Evolutionary conservation across 495 filamentous ascomycete genomes (phyloP), one percentile per base, ranked within the genome.

Genomic region (Penicillium bovifimosum): DNA sequence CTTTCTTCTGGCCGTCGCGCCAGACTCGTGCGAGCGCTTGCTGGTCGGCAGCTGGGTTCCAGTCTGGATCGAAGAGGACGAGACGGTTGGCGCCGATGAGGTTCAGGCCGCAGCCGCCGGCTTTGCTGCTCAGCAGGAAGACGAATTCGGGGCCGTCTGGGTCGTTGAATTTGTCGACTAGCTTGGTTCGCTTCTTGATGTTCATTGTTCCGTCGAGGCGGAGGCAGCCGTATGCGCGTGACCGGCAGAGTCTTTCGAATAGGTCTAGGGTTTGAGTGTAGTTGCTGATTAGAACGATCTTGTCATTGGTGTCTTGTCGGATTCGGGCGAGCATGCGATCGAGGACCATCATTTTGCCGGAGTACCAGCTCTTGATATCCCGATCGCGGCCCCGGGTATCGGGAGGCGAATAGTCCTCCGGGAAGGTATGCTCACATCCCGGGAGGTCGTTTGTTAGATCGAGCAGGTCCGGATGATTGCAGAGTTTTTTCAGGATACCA

Each of bases 1-100:
- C 91, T 62, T 99, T 99, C 78, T 96, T 96, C 64, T 99, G 95
- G 0, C 95, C 95, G 58, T 97, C 95, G 71, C 95, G 88, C 93
- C 93, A 97, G 9, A 97, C 95, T 68, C 95, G 87, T 6, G 95
- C 95, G 16, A 97, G 77, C 1, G 95, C 95, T 72, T 99, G 95
- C 68, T 97, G 95, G 68, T 99, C 95, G 0, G 93, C 92, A 3
- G 95, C 95, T 1, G 95, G 95, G 64, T 99, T 99, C 95, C 95
- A 99, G 73, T 99, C 95, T 0, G 93, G 93, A 62, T 99, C 95
- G 69, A 99, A 99, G 27, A 99, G 83, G 3, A 99, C 88, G 5
- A 99, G 83, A 10, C 95, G 86, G 68, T 99, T 97, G 33, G 95
- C 95, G 40, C 95, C 95, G 63, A 97, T 96, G 36, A 99, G 76